phyloP scores from a whole-genome alignment of 106 monocot genomes.

The Triglochin maritima region DNA sequence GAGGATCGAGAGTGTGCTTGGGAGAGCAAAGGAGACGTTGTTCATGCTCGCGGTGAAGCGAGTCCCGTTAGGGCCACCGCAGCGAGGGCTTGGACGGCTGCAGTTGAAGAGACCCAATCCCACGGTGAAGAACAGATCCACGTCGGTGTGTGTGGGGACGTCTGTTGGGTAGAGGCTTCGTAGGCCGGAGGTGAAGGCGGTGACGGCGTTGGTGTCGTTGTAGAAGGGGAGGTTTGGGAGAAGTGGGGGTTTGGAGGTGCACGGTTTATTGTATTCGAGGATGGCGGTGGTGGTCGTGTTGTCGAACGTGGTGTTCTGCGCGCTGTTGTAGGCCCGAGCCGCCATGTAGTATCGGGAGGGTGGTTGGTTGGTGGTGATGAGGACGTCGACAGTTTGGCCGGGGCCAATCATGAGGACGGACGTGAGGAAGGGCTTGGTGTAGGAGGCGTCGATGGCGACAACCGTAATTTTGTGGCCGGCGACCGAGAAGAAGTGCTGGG shows the following conservation, averaged over 20 bases:
- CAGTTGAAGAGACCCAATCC: conserved; percentile 39
- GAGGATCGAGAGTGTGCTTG: conserved; percentile 22
- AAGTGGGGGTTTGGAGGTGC: background rate
- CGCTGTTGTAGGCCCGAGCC: background rate
- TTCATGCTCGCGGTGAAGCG: conserved; percentile 39
- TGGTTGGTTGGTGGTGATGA: conserved; percentile 27
- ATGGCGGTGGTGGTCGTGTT: conserved; percentile 40
- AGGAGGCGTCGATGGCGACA: conserved; percentile 43
- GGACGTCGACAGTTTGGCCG: conserved; percentile 41
- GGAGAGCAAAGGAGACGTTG: conserved; percentile 35
- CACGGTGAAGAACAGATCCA: conserved; percentile 39
- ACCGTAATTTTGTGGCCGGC: conserved; percentile 50
- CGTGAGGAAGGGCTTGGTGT: conserved; percentile 35
- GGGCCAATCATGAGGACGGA: conserved; percentile 36
- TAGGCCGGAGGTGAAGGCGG: conserved; percentile 14
- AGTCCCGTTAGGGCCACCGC: conserved; percentile 32
- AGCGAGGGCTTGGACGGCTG: conserved; percentile 2
- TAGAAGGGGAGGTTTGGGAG: background rate
- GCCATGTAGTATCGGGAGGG: conserved; percentile 4
- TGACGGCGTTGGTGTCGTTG: conserved; percentile 12
- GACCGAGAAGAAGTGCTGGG: conserved; percentile 35
- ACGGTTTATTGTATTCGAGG: background rate
- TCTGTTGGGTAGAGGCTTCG: conserved; percentile 7
- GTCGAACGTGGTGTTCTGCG: conserved; percentile 25
- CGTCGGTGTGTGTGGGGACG: conserved; percentile 19